Percentiles rank a stretch among this genome's conserved stretches.
phyloP scores from a whole-genome alignment of 2,329 filamentous ascomycete genomes.

The Fonsecaea pedrosoi region DNA sequence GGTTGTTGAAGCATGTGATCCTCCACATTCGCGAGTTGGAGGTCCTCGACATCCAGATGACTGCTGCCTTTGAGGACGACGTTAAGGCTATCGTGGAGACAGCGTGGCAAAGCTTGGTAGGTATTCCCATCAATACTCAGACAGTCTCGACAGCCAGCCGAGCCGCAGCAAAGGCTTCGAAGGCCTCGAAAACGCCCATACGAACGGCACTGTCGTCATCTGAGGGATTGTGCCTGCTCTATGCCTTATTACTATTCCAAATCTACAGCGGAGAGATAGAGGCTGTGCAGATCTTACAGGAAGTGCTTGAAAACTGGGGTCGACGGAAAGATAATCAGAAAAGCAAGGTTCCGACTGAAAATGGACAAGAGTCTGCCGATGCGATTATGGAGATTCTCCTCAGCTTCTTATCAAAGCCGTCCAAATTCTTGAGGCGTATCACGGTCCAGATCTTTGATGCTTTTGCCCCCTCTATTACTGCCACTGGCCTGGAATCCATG shows the following conservation, averaged over 20 bases:
- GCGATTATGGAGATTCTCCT: conserved; percentile 85
- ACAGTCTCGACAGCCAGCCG: conserved; percentile 42
- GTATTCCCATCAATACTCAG: conserved; percentile 44
- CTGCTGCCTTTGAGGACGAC: conserved; percentile 30
- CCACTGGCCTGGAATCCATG: conserved; percentile 71
- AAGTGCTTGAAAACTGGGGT: conserved; percentile 77
- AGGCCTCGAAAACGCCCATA: conserved; percentile 28
- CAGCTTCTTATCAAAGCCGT: conserved; percentile 86
- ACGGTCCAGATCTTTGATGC: conserved; percentile 86
- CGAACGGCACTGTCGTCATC: conserved; percentile 50
- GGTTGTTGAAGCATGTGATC: conserved; percentile 17
- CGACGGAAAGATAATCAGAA: conserved; percentile 15
- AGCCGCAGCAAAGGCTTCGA: conserved; percentile 41
- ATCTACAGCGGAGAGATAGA: conserved; percentile 90
- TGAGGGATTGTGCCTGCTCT: conserved; percentile 77
- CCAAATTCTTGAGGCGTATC: conserved; percentile 81
- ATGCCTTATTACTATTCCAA: conserved; percentile 83
- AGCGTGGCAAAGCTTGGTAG: conserved; percentile 51
- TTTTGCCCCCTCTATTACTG: conserved; percentile 77
- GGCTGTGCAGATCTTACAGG: conserved; percentile 79
- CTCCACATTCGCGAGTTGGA: conserved; percentile 18
- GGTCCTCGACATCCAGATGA: conserved; percentile 4
- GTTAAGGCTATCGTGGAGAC: conserved; percentile 43
- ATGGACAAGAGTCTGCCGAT: conserved; percentile 60
- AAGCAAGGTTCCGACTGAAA: conserved; percentile 39